Conservation (phyloP, 495 filamentous ascomycete genomes). For the Pseudevernia furfuracea region DNA sequence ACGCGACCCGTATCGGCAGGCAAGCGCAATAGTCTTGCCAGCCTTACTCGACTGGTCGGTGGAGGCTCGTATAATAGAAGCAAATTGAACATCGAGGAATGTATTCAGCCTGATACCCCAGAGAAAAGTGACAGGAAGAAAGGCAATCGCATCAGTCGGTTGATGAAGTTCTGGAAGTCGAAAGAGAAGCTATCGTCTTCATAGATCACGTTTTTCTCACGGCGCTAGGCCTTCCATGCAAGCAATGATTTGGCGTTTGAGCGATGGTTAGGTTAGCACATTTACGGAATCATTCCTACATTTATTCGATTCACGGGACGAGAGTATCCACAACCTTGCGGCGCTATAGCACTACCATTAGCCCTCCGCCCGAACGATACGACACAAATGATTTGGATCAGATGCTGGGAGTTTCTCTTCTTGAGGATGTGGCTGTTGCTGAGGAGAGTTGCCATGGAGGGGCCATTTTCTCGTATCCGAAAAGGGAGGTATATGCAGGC, state of each 20-base stretch:
- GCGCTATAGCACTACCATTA: neutral
- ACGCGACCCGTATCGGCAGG: constrained; percentile 35
- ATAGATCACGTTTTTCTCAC: neutral
- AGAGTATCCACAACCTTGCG: neutral
- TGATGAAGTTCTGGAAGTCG: constrained; percentile 79
- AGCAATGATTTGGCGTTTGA: constrained; percentile 12
- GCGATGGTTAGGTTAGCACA: constrained; percentile 2
- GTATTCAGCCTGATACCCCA: constrained; percentile 43
- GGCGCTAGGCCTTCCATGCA: neutral
- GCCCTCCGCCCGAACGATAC: neutral
- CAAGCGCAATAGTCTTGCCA: constrained; percentile 77
- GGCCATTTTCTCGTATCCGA: neutral
- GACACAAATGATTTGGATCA: neutral
- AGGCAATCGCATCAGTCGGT: constrained; percentile 64
- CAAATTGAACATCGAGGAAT: constrained; percentile 70
- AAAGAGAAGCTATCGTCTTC: constrained; percentile 37
- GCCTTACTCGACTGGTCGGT: constrained; percentile 74
- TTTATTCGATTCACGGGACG: constrained; percentile 1
- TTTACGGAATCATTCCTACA: constrained; percentile 1
- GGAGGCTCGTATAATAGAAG: constrained; percentile 70
- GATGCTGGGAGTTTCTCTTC: neutral
- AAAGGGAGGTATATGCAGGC: constrained; percentile 1
- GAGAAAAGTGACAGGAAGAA: constrained; percentile 61
- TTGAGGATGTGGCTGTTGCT: neutral
- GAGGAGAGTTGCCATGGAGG: neutral